Conservation (phyloP, 2,329 filamentous ascomycete species). For the Graphilbum ipis-grandicollis region DNA sequence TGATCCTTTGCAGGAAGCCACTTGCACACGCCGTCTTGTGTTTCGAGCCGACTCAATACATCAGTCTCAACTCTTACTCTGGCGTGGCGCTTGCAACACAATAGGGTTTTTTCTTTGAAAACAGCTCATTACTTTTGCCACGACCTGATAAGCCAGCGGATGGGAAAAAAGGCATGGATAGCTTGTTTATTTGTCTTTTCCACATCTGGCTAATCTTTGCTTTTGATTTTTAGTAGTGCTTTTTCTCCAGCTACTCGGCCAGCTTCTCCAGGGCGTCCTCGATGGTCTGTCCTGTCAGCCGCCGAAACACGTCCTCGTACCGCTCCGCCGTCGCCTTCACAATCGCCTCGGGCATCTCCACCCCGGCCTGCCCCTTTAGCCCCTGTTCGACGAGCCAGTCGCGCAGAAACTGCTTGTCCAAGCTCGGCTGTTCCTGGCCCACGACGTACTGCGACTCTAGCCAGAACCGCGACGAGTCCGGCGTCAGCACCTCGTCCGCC, state of each 20-base stretch:
- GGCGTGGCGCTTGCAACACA: too few relatives aligned
- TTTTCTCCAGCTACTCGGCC: slow-evolving; percentile 4
- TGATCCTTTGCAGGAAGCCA: too few relatives aligned
- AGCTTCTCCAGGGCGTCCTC: slow-evolving; percentile 14
- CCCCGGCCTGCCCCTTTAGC: slow-evolving; percentile 57
- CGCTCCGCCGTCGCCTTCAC: slow-evolving; percentile 49
- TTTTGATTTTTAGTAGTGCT: too few relatives aligned
- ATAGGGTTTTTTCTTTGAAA: too few relatives aligned
- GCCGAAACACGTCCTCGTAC: slow-evolving; percentile 61
- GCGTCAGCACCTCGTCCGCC: slow-evolving; percentile 74
- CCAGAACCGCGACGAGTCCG: slow-evolving; percentile 80
- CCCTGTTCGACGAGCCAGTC: slow-evolving; percentile 65
- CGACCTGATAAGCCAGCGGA: too few relatives aligned
- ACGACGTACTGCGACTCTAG: slow-evolving; percentile 52
- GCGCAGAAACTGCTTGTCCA: slow-evolving; percentile 73
- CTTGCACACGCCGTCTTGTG: too few relatives aligned
- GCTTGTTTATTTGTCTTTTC: not conserved
- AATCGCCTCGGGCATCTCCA: slow-evolving; percentile 56
- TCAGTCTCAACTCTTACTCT: too few relatives aligned
- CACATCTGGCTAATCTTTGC: not conserved
- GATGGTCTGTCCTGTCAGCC: slow-evolving; percentile 41
- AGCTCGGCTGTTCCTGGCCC: slow-evolving; percentile 62
- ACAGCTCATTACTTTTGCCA: too few relatives aligned
- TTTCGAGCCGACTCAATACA: too few relatives aligned
- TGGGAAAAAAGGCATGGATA: too few relatives aligned